These are phyloP conservation scores for Reutealis trisperma DNA, from an alignment of 345 rosid genomes.

Conservation along the genomic window DNA sequence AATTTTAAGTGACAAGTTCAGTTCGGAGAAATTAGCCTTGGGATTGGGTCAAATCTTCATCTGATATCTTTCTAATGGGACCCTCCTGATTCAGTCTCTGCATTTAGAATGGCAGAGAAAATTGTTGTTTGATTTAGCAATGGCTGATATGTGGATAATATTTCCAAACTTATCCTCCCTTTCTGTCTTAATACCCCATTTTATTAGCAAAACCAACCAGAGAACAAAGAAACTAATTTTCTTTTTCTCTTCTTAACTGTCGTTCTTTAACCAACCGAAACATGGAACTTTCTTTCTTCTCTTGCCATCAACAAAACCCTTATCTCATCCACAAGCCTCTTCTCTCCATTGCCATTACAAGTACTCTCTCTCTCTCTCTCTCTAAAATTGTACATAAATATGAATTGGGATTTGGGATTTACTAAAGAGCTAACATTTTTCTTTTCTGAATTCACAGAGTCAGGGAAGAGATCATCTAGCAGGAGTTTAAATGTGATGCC, in stretches of 20 bases:
- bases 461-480: constrained; percentile 41
- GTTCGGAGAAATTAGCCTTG: too few species aligned
- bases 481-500: constrained; percentile 23
- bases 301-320: constrained; percentile 33
- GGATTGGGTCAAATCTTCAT: too few species aligned
- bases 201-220: neutral
- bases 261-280: constrained; percentile 15
- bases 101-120: neutral
- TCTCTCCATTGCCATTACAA: constrained; percentile 16
- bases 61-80: neutral
- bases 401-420: neutral
- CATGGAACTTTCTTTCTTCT: constrained; percentile 52
- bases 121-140: neutral
- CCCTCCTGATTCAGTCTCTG: neutral
- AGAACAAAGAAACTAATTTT: neutral
- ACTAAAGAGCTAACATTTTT: neutral
- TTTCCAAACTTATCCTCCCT: constrained; percentile 26
- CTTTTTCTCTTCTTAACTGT: constrained; percentile 10
- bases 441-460: constrained; percentile 6
- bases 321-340: constrained; percentile 33
- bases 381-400: neutral
- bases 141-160: constrained; percentile 37
- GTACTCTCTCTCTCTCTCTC: constrained; percentile 16
- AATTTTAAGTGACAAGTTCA: too few species aligned
- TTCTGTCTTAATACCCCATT: neutral